These are phyloP conservation scores for Hypericum androsaemum DNA, from an alignment of 345 rosid species.

Conservation along the genomic window DNA sequence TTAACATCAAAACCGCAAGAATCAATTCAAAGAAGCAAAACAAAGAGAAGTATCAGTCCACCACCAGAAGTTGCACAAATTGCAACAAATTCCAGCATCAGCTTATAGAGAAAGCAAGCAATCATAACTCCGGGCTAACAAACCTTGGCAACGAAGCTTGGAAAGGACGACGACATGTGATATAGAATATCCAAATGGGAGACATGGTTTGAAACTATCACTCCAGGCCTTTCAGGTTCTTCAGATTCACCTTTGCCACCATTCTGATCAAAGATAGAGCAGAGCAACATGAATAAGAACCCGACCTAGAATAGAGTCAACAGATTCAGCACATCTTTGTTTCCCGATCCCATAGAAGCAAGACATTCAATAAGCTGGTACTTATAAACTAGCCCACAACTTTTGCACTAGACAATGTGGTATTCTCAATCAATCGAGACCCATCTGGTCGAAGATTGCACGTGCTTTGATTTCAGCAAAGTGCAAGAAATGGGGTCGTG, in stretches of 20 bases:
- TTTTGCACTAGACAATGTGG: no score
- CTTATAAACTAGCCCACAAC: no score
- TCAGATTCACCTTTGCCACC: slow-evolving; percentile 28
- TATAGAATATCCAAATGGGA: slow-evolving; percentile 87
- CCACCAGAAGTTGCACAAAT: background rate
- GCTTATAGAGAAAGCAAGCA: no score
- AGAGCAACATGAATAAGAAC: background rate
- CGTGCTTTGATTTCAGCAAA: no score
- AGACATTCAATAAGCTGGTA: no score
- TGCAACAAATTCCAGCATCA: no score
- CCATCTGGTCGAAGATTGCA: no score
- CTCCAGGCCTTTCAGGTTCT: slow-evolving; percentile 68
- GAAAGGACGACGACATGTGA: slow-evolving; percentile 88
- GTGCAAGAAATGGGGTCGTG: no score
- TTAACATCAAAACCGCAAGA: slow-evolving; percentile 31
- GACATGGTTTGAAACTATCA: slow-evolving; percentile 76
- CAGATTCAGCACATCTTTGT: no score
- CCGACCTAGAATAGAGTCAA: no score
- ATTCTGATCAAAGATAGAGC: slow-evolving; percentile 21
- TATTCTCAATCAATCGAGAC: no score
- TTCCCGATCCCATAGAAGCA: no score
- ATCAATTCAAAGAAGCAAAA: slow-evolving; percentile 9
- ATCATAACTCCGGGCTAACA: slow-evolving; percentile 13
- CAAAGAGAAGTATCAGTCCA: slow-evolving; percentile 23
- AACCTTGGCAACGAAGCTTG: slow-evolving; percentile 99